phyloP scores from a whole-genome alignment of 257 asterid genomes.

The Handroanthus guayacan region DNA sequence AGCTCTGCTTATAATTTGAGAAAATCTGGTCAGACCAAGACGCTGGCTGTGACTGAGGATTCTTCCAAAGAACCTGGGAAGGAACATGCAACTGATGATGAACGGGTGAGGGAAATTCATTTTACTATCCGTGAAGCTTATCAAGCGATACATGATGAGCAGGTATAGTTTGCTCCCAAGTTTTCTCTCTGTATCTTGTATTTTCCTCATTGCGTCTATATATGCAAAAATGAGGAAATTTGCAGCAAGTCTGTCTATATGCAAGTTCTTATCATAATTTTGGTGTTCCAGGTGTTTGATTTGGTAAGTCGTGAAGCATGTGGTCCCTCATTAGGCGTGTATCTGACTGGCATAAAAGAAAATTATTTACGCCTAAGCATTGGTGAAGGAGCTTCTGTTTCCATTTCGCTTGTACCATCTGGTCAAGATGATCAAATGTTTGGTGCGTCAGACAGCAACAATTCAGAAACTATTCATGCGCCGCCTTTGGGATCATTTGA shows the following conservation, averaged over 20 bases:
- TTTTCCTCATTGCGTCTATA: slow-evolving; percentile 15
- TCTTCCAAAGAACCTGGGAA: slow-evolving; percentile 50
- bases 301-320: slow-evolving; percentile 95
- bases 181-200: neutral
- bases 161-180: slow-evolving; percentile 49
- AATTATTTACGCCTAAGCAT: slow-evolving; percentile 73
- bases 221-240: slow-evolving; percentile 1
- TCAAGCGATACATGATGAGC: slow-evolving; percentile 89
- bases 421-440: slow-evolving; percentile 54
- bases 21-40: slow-evolving; percentile 41
- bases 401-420: slow-evolving; percentile 75
- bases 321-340: slow-evolving; percentile 63
- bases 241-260: neutral
- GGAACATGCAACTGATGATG: slow-evolving; percentile 66
- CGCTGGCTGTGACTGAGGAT: slow-evolving; percentile 38
- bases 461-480: slow-evolving; percentile 45
- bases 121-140: slow-evolving; percentile 74
- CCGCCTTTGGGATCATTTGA: slow-evolving; percentile 48
- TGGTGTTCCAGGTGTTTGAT: slow-evolving; percentile 75
- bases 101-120: slow-evolving; percentile 73
- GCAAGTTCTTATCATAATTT: slow-evolving; percentile 21
- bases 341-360: slow-evolving; percentile 88
- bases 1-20: slow-evolving; percentile 46
- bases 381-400: slow-evolving; percentile 81
- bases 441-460: slow-evolving; percentile 40